These are phyloP conservation scores for Triangularia verruculosa DNA, from an alignment of 2,329 filamentous ascomycete species.

Conservation along the genomic window DNA sequence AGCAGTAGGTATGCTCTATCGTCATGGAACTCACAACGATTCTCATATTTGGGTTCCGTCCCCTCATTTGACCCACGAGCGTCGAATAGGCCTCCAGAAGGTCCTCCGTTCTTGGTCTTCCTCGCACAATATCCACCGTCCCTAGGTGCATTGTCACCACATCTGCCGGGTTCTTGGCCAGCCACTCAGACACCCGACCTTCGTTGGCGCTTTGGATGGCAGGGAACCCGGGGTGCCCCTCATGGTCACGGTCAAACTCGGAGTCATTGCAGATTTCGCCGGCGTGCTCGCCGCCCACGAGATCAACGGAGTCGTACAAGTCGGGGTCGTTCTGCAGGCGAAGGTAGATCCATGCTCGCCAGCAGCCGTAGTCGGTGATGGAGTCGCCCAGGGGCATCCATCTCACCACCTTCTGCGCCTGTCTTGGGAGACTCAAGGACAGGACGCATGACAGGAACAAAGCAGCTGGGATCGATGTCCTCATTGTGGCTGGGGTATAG, in stretches of 20 bases:
- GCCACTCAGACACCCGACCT: neutral
- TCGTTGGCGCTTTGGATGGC: neutral
- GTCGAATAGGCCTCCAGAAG: neutral
- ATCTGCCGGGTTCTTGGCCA: neutral
- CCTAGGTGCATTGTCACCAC: constrained; percentile 5
- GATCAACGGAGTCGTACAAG: neutral
- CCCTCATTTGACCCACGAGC: neutral
- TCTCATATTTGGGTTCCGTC: neutral
- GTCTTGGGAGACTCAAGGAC: neutral
- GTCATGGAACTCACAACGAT: neutral
- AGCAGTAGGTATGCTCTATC: too few relatives aligned
- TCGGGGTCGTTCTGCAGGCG: constrained; percentile 3
- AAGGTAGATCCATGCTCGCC: constrained; percentile 8
- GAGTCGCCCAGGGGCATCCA: constrained; percentile 8
- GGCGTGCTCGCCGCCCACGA: constrained; percentile 2
- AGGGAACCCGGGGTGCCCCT: constrained; percentile 2
- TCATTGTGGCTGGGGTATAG: neutral
- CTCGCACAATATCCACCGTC: constrained; percentile 1
- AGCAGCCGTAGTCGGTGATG: constrained; percentile 10
- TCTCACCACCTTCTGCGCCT: neutral
- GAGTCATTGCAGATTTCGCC: constrained; percentile 2
- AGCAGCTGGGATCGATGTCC: neutral
- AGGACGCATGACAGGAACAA: neutral
- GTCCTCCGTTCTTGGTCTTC: neutral
- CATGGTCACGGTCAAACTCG: constrained; percentile 3